Base-by-base conservation (phyloP, 2,329 filamentous ascomycete species). In the Penicillium crustosum region DNA sequence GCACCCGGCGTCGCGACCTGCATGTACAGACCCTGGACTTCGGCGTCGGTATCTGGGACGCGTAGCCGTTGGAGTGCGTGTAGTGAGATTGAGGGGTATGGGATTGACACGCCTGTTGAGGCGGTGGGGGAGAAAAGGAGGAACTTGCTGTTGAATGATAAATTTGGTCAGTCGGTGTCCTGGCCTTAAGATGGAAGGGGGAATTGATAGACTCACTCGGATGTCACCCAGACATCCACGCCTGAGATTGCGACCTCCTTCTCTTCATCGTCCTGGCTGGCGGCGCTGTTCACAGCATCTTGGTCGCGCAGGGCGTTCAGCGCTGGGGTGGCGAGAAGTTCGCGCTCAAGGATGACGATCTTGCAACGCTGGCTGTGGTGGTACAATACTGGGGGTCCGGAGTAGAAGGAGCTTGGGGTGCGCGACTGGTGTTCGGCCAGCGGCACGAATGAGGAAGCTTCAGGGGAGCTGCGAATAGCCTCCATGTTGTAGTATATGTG, bases 51-150 rank as follows among this genome's bases (percentile, higher is more conserved):
- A 15, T 58, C 62, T 25, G 76, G 77, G 43, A 76, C 57, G 8
- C 64, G 74, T 25, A 79, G 72, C 38, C 77, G 73, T 63, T 80
- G 78, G 61, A 80, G 76, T 25, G 79, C 79, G 58, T 81, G 79
- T 3, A 81, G 69, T 21, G 78, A 79, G 63, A 81, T 80, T 39
- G 73, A 73, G 7, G 77, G 79, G 66, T 81, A 81, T 39, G 78
- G 75, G 50, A 81, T 79, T 33, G 78, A 72, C 58, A 81, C 61
- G 47, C 78, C 78, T 3, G 68, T 60, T 6, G 69, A 62, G 23
- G 69, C 60, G 9, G 70, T 13, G 12, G 70, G 59, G 29, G 74
- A 75, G 66, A 73, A 80, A 53, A 81, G 67, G 38, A 78, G 64
- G 55, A 81, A 72, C 67, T 78, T 78, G 44, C 78, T 80, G 25